Evolutionary conservation across 2,329 filamentous ascomycete species (phyloP), one percentile per base, ranked within the genome.

Genomic region (Verticillium dahliae): DNA sequence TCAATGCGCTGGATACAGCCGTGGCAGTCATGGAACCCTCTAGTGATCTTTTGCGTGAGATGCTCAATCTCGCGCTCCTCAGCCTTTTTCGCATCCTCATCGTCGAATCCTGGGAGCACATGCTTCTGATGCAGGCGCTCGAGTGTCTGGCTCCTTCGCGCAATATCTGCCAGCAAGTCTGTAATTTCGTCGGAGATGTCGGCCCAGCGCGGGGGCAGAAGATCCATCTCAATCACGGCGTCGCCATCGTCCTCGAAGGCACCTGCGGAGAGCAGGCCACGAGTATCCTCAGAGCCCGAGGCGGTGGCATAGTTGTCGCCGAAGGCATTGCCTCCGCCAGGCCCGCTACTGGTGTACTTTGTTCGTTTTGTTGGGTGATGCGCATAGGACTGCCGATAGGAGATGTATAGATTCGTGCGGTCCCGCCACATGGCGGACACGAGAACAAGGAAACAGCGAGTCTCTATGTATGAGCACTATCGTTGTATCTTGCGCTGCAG

Each of bases 351-450:
- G 63, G 82, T 79, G 78, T 90, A 90, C 70, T 88, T 88, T 67
- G 87, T 86, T 78, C 92, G 92, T 78, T 96, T 93, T 64, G 88
- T 85, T 60, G 95, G 95, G 74, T 97, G 93, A 76, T 98, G 95
- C 70, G 92, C 87, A 78, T 97, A 98, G 71, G 94, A 98, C 80
- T 99, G 95, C 72, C 95, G 93, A 83, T 98, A 99, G 76, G 95
- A 98, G 75, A 99, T 95, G 76, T 96, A 99, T 92, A 99, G 90
- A 75, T 98, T 99, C 69, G 95, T 99, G 79, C 95, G 90, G 84
- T 99, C 95, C 82, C 95, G 92, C 93, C 93, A 99, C 92, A 97
- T 96, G 80, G 85, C 89, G 87, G 83, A 83, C 81, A 79, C 78
- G 72, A 63, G 56, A 70, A 31, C n/a, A 14, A 31, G 22, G 15